Conservation (phyloP, 2,329 filamentous ascomycete genomes). For the Fusarium pseudocircinatum region DNA sequence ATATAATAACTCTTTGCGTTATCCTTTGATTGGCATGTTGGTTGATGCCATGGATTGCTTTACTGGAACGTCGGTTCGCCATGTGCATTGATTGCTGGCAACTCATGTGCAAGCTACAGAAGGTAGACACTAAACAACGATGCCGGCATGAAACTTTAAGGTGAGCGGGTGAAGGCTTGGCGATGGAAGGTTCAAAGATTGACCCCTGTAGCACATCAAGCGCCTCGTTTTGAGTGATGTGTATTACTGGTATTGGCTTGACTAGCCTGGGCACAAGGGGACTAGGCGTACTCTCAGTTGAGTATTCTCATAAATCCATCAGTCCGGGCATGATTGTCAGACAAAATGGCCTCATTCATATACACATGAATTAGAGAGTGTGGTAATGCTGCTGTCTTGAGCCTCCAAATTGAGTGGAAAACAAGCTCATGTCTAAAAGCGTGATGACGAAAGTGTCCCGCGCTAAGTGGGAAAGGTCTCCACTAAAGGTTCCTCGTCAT, state of each 20-base stretch:
- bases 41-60: neutral
- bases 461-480: conserved; percentile 21
- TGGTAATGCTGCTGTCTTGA: neutral
- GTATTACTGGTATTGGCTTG: neutral
- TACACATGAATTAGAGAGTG: neutral
- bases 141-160: conserved; percentile 1
- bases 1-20: neutral
- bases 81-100: neutral
- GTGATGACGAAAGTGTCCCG: conserved; percentile 35
- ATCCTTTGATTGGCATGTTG: neutral
- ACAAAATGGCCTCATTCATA: neutral
- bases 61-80: neutral
- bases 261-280: neutral
- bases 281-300: neutral
- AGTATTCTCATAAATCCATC: too few species aligned
- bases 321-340: neutral
- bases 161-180: conserved; percentile 23
- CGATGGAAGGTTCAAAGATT: conserved; percentile 19
- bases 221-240: neutral
- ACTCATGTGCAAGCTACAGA: neutral
- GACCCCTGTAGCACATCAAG: conserved; percentile 29
- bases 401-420: conserved; percentile 21
- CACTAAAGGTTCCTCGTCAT: conserved; percentile 36
- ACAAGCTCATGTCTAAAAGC: conserved; percentile 35
- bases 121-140: neutral